These are phyloP conservation scores for Fusarium ambrosium DNA, from an alignment of 2,329 filamentous ascomycete genomes.

Conservation along the genomic window DNA sequence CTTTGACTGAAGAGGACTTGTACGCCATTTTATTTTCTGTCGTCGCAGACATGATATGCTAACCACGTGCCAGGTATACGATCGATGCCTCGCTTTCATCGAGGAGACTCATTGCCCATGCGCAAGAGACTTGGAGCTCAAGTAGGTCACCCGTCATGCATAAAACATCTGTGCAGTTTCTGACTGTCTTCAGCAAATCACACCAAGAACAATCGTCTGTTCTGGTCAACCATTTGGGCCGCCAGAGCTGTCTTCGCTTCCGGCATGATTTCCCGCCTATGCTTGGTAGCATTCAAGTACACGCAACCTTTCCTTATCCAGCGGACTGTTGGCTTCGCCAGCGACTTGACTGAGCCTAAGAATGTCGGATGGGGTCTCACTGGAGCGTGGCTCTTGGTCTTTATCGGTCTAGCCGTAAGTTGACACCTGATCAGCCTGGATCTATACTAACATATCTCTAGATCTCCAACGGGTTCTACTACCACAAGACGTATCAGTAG, in stretches of 20 bases:
- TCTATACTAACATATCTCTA: neutral
- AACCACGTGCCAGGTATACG: neutral
- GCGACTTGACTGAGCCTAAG: slow-evolving; percentile 7
- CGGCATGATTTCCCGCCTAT: slow-evolving; percentile 13
- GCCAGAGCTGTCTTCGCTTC: neutral
- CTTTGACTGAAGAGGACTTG: slow-evolving; percentile 19
- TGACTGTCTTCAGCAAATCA: neutral
- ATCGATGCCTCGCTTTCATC: slow-evolving; percentile 1
- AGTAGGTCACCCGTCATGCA: neutral
- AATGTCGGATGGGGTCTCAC: slow-evolving; percentile 20
- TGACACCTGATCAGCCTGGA: neutral
- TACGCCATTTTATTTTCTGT: neutral
- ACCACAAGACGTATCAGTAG: slow-evolving; percentile 23
- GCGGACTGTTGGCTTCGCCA: slow-evolving; percentile 7
- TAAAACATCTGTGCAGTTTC: neutral
- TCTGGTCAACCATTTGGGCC: slow-evolving; percentile 17
- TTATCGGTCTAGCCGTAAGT: slow-evolving; percentile 16
- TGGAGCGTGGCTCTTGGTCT: slow-evolving; percentile 16
- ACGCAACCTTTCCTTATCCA: slow-evolving; percentile 19
- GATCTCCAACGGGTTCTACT: slow-evolving; percentile 20
- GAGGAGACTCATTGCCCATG: neutral
- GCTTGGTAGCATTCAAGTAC: slow-evolving; percentile 20
- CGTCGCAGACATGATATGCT: too few relatives aligned
- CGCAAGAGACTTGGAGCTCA: neutral
- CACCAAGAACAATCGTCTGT: slow-evolving; percentile 11